Conservation (phyloP, 805 yeast genomes). For the Schwanniomyces sp. region DNA sequence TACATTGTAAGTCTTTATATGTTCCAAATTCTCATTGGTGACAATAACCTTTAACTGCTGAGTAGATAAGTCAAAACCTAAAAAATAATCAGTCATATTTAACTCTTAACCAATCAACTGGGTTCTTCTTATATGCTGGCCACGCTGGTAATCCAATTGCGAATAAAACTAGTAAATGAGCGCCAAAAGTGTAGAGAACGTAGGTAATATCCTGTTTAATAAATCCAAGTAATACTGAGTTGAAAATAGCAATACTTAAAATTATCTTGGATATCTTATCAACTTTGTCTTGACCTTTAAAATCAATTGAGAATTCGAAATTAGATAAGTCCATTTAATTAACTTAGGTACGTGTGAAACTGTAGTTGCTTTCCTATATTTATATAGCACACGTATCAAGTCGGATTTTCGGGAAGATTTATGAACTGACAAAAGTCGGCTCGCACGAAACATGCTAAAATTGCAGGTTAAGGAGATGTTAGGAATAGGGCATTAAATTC, state of each 20-base stretch:
- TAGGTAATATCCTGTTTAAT: slow-evolving; percentile 42
- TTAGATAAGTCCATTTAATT: slow-evolving; percentile 8
- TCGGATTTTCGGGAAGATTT: slow-evolving; percentile 2
- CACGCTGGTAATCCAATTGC: slow-evolving; percentile 55
- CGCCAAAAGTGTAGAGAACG: slow-evolving; percentile 39
- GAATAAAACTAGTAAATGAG: slow-evolving; percentile 28
- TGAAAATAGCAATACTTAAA: slow-evolving; percentile 29
- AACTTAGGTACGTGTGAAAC: background rate
- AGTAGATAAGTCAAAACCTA: slow-evolving; percentile 87
- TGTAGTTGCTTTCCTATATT: background rate
- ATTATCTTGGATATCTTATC: slow-evolving; percentile 24
- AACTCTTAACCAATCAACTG: slow-evolving; percentile 47
- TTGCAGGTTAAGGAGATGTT: background rate
- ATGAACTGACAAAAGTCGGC: background rate
- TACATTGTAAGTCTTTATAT: slow-evolving; percentile 57
- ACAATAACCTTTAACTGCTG: slow-evolving; percentile 83
- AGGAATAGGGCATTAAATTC: slow-evolving; percentile 6
- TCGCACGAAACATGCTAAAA: background rate
- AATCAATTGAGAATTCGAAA: slow-evolving; percentile 47
- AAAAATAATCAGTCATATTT: slow-evolving; percentile 33
- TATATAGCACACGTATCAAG: background rate
- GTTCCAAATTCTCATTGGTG: slow-evolving; percentile 52
- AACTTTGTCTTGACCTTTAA: slow-evolving; percentile 51
- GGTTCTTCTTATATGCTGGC: slow-evolving; percentile 51
- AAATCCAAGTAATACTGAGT: slow-evolving; percentile 51